phyloP scores from a whole-genome alignment of 176 grass and related monocot species.

The Aegilops speltoides region DNA sequence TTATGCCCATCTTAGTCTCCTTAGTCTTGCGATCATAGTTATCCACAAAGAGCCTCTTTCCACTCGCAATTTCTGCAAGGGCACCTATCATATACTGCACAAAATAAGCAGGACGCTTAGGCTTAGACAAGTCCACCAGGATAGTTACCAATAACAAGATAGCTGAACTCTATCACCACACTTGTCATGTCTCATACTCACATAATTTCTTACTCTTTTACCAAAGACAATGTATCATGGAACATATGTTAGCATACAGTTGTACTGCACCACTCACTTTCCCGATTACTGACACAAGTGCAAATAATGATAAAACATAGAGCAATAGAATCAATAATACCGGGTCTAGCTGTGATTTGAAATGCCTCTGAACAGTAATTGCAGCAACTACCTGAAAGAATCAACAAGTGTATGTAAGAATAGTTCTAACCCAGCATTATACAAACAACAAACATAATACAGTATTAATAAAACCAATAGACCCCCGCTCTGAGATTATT shows the following conservation, averaged over 20 bases:
- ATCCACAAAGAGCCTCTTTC: slow-evolving; percentile 70
- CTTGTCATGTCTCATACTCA: not conserved
- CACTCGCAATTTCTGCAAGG: slow-evolving; percentile 79
- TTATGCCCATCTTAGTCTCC: slow-evolving; percentile 72
- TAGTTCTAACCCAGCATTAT: slow-evolving; percentile 18
- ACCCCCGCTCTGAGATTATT: not conserved
- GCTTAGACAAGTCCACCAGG: not conserved
- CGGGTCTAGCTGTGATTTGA: slow-evolving; percentile 82
- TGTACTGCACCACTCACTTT: not conserved
- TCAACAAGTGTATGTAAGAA: slow-evolving; percentile 9
- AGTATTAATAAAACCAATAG: not conserved
- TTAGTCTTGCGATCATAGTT: slow-evolving; percentile 75
- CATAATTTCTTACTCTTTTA: not conserved
- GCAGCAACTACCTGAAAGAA: slow-evolving; percentile 67
- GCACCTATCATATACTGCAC: slow-evolving; percentile 85
- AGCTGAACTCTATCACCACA: not conserved
- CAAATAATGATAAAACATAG: slow-evolving; percentile 22
- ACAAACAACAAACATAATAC: slow-evolving; percentile 9
- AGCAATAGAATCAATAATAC: slow-evolving; percentile 51
- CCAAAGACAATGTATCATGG: not conserved
- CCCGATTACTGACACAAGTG: not conserved
- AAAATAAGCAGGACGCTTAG: slow-evolving; percentile 22
- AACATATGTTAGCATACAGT: slow-evolving; percentile 1
- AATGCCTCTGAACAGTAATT: slow-evolving; percentile 72
- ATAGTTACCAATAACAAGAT: slow-evolving; percentile 11